Evolutionary conservation across 176 grass and related monocot genomes (phyloP).

Genomic region (Lolium multiflorum): DNA sequence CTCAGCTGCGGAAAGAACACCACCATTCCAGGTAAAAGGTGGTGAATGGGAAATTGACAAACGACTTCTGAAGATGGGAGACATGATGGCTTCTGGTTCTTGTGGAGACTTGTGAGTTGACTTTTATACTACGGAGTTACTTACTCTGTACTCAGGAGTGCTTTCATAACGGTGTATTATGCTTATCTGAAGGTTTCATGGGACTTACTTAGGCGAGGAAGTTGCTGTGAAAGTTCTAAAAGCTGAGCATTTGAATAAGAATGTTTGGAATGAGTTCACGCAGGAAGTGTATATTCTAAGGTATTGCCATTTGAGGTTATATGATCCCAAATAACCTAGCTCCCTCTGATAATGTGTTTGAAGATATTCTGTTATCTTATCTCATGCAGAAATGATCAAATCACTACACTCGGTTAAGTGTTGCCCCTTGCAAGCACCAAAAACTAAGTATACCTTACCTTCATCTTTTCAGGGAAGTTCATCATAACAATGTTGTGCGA

Average conservation of each 20-base stretch:
- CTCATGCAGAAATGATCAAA: slow-evolving; percentile 13
- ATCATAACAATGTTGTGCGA: slow-evolving; percentile 94
- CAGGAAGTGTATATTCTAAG: slow-evolving; percentile 99
- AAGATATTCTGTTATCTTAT: slow-evolving; percentile 7
- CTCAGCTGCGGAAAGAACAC: slow-evolving; percentile 85
- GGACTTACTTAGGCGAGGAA: slow-evolving; percentile 90
- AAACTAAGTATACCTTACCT: slow-evolving; percentile 37
- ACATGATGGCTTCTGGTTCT: slow-evolving; percentile 88
- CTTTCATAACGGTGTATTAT: slow-evolving; percentile 15
- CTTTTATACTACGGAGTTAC: slow-evolving; percentile 49
- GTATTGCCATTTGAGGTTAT: slow-evolving; percentile 60
- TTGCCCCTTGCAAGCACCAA: slow-evolving; percentile 26
- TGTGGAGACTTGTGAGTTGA: slow-evolving; percentile 93
- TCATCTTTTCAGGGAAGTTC: slow-evolving; percentile 80
- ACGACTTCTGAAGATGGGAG: slow-evolving; percentile 81
- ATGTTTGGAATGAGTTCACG: slow-evolving; percentile 79
- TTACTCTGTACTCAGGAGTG: slow-evolving; percentile 36
- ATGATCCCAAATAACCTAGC: slow-evolving; percentile 6
- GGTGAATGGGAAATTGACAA: slow-evolving; percentile 96
- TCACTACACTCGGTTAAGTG: neutral
- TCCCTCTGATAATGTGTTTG: slow-evolving; percentile 3
- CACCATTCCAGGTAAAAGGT: slow-evolving; percentile 79
- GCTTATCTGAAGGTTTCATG: slow-evolving; percentile 79
- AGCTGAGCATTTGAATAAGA: slow-evolving; percentile 88
- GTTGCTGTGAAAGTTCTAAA: slow-evolving; percentile 97